phyloP scores from a whole-genome alignment of 257 asterid species.

The Przewalskia tangutica region DNA sequence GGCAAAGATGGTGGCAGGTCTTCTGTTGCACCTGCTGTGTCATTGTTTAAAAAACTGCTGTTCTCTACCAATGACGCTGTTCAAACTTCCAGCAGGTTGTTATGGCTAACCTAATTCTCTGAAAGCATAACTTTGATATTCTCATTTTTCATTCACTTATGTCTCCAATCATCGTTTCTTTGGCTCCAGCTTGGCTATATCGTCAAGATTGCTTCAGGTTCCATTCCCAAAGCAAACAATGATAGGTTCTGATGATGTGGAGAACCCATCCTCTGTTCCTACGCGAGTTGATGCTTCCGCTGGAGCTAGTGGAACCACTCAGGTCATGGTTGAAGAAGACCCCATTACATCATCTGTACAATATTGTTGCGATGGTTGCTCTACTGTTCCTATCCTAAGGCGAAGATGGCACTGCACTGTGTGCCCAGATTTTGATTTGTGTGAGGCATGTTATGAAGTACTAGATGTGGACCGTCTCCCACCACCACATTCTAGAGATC shows the following conservation, averaged over 20 bases:
- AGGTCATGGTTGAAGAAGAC: constrained; percentile 81
- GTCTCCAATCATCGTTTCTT: constrained; percentile 8
- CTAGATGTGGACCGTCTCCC: constrained; percentile 88
- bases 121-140: not conserved
- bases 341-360: constrained; percentile 91
- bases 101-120: not conserved
- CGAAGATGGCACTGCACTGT: constrained; percentile 97
- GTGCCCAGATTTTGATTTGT: constrained; percentile 97
- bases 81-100: constrained; percentile 98
- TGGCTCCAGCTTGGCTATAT: constrained; percentile 87
- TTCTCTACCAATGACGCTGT: constrained; percentile 87
- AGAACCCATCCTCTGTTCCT: constrained; percentile 49
- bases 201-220: constrained; percentile 96
- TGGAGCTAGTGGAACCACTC: constrained; percentile 55
- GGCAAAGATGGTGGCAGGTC: constrained; percentile 52
- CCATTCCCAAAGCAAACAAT: constrained; percentile 99
- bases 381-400: constrained; percentile 93
- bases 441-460: constrained; percentile 92
- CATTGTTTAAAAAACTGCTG: constrained; percentile 65
- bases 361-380: constrained; percentile 97
- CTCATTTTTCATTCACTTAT: constrained; percentile 16
- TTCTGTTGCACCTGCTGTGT: constrained; percentile 81
- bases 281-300: constrained; percentile 48
- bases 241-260: constrained; percentile 82
- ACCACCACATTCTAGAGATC: constrained; percentile 94